Conservation (phyloP, 495 filamentous ascomycete species). For the Parmelia sp. region DNA sequence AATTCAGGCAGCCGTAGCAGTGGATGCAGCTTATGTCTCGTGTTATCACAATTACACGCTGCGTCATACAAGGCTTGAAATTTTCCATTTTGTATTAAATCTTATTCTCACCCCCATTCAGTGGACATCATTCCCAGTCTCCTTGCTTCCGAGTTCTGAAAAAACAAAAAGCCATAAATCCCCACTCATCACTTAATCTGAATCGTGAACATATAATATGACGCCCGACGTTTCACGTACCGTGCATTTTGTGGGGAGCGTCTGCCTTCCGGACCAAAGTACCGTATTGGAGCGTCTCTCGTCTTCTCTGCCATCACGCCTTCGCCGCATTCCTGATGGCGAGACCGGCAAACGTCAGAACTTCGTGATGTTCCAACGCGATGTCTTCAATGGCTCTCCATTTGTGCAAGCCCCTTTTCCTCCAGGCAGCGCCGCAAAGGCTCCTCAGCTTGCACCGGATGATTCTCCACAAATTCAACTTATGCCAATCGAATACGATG, state of each 20-base stretch:
- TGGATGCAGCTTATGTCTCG: too few relatives aligned
- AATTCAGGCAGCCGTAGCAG: too few relatives aligned
- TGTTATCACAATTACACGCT: too few relatives aligned
- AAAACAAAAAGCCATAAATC: too few relatives aligned
- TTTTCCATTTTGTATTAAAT: too few relatives aligned
- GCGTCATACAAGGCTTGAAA: too few relatives aligned
- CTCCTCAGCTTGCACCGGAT: constrained; percentile 15
- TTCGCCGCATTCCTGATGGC: constrained; percentile 37
- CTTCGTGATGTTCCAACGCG: constrained; percentile 34
- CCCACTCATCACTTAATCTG: too few relatives aligned
- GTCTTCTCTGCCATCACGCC: constrained; percentile 24
- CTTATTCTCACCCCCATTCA: too few relatives aligned
- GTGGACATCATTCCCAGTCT: too few relatives aligned
- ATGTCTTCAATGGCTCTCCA: constrained; percentile 24
- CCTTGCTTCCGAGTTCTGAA: too few relatives aligned
- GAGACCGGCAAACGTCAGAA: constrained; percentile 35
- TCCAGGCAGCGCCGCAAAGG: background rate
- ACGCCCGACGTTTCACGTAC: background rate
- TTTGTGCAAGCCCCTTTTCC: constrained; percentile 3
- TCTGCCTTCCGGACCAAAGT: constrained; percentile 28
- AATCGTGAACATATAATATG: background rate
- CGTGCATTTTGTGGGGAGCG: constrained; percentile 31
- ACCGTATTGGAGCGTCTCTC: constrained; percentile 25
- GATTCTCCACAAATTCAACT: constrained; percentile 20
- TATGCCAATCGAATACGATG: constrained; percentile 33